Base-by-base conservation (phyloP, 1,284 basidiomycete species). In the Singerocomus rubriflavus region DNA sequence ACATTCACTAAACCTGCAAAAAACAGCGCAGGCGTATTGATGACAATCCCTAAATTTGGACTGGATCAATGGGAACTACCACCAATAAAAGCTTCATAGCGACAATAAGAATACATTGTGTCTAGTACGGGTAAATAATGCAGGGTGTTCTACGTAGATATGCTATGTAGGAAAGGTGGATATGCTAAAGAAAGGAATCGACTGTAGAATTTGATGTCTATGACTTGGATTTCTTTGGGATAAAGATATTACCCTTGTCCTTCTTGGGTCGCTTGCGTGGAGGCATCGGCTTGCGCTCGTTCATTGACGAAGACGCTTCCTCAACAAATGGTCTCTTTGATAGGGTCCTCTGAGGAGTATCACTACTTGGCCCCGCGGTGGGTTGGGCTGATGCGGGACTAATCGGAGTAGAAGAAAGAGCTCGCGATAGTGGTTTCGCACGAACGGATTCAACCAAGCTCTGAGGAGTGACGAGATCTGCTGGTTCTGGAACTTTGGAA, bases 1-100 rank as follows among this genome's bases (percentile, higher is more conserved):
- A 88, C 85, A 1, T 98, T 92, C 66, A 91, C 88, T 5, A 95
- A 94, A 68, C 89, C 93, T 0, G 66, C 84, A 29, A 89, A 87
- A 70, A 84, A 87, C 48, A 83, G 78, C 35, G 70, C 76, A 1
- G 85, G 85, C 8, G 70, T 76, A 11, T 65, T 79, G 52, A 83
- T 91, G 76, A 82, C 88, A 10, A 82, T 86, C 36, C 94, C 93
- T 0, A 83, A 80, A 54, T 96, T 93, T 67, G 90, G 90, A 13
- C 85, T 85, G 41, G 80, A 85, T 31, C 83, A 84, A 17, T 92
- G 93, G 81, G 91, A 95, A 66, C 70, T 97, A 47, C 91, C 93
- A 35, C 78, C 88, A 5, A 75, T 93, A 37, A 85, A 82, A 66
- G 76, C 72, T 41, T 43, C 55, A 32, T 47, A 56, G 43, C 35